Base-by-base conservation (phyloP, 2,329 filamentous ascomycete species). In the Colletotrichum sp. region DNA sequence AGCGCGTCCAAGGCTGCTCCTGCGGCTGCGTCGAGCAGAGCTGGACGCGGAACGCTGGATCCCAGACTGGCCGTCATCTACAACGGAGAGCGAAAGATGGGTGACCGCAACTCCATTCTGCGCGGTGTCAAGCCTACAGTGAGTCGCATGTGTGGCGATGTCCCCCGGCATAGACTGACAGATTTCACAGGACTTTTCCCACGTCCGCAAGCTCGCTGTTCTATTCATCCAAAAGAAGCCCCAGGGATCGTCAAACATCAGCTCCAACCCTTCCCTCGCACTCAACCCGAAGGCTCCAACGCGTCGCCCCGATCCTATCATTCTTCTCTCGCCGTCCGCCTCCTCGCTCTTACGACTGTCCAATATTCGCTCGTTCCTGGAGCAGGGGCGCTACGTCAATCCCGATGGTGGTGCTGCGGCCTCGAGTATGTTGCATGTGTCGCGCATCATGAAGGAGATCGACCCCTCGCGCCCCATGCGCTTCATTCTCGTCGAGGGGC, bases 311-410 rank as follows among this genome's bases (percentile, higher is more conserved):
- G 90, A 98, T 83, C 97, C 97, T 65, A 99, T 99, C 85, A 98
- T 99, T 83, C 93, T 99, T 32, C 93, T 99, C 76, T 98, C 97
- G 0, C 97, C 97, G 2, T 98, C 96, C 2, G 97, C 96, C 13
- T 98, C 96, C 4, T 97, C 96, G 3, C 92, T 98, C 65, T 93
- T 99, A 48, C 96, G 96, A 83, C 95, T 98, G 91, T 94, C 95
- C 69, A 99, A 99, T 84, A 95, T 97, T 85, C 97, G 98, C 82
- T 93, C 94, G 34, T 98, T 99, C 89, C 94, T 99, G 78, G 94
- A 96, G 83, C 91, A 93, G 72, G 96, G 96, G 73, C 88, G 93
- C 78, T 99, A 96, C 86, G 89, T 93, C 8, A 95, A 95, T 1
- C 91, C 95, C 5, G 94, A 96, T 88, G 83, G 91, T 71, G 92